phyloP scores from a whole-genome alignment of 108 stramenopile genomes.

The Cylindrotheca closterium region DNA sequence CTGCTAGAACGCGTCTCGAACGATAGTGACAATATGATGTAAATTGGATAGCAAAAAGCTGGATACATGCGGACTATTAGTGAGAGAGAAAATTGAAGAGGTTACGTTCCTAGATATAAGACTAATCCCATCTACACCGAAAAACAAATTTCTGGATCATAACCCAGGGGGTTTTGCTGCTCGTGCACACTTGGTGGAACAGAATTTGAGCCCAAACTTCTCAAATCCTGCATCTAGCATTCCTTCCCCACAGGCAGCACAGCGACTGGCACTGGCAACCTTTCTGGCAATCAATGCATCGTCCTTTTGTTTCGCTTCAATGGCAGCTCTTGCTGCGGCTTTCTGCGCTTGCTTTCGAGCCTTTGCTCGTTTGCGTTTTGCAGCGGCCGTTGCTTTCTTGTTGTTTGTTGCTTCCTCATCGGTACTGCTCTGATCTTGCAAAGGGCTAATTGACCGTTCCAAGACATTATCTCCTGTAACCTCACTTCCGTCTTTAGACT shows the following conservation, averaged over 20 bases:
- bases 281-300: slow-evolving; percentile 30
- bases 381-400: slow-evolving; percentile 37
- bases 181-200: slow-evolving; percentile 57
- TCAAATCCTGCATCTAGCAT: slow-evolving; percentile 55
- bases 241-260: slow-evolving; percentile 48
- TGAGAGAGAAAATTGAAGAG: no score
- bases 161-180: slow-evolving; percentile 8
- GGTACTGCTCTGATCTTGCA: not conserved
- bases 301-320: slow-evolving; percentile 18
- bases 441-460: not conserved
- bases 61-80: no score
- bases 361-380: slow-evolving; percentile 53
- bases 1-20: slow-evolving; percentile 76
- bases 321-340: slow-evolving; percentile 21
- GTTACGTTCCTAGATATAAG: no score
- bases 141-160: no score
- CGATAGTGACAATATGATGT: slow-evolving; percentile 16
- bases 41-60: not conserved
- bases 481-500: not conserved
- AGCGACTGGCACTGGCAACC: slow-evolving; percentile 31
- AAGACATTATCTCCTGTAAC: not conserved
- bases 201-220: slow-evolving; percentile 48
- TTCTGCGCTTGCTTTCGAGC: slow-evolving; percentile 47
- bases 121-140: no score
- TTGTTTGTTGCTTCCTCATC: not conserved